Conservation (phyloP, 2,329 filamentous ascomycete species). For the Aspergillus jensenii region DNA sequence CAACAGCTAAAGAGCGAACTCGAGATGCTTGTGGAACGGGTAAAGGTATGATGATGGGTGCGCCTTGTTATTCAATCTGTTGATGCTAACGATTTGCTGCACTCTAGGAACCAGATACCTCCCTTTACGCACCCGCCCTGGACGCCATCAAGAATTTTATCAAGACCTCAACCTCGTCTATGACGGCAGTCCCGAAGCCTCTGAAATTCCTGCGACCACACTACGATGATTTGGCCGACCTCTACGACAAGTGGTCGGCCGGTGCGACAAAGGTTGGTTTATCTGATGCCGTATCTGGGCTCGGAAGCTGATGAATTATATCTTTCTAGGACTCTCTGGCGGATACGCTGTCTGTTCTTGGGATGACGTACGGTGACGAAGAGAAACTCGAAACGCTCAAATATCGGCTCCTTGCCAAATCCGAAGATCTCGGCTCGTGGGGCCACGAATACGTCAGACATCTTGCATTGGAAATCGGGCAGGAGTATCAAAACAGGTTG, state of each 20-base stretch:
- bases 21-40: constrained; percentile 93
- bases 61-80: constrained; percentile 12
- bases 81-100: constrained; percentile 25
- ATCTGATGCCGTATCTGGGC: background rate
- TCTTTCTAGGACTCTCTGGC: constrained; percentile 66
- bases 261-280: constrained; percentile 75
- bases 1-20: constrained; percentile 97
- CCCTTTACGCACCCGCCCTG: constrained; percentile 86
- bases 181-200: constrained; percentile 98
- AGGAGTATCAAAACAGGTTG: constrained; percentile 86
- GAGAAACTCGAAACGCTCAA: constrained; percentile 94
- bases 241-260: constrained; percentile 85
- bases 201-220: constrained; percentile 97
- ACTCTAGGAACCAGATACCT: constrained; percentile 74
- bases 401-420: constrained; percentile 85
- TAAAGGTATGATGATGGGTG: constrained; percentile 63
- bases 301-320: constrained; percentile 13
- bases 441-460: constrained; percentile 98
- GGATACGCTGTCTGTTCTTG: constrained; percentile 94
- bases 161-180: constrained; percentile 98
- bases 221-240: constrained; percentile 82
- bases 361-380: constrained; percentile 98
- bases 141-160: constrained; percentile 98
- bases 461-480: constrained; percentile 90
- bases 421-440: constrained; percentile 93